A percentile compares a stretch with the other conserved stretches of the same genome.
Conservation (phyloP, 352 stramenopile genomes). For the Globisporangium rhizosaccharum region DNA sequence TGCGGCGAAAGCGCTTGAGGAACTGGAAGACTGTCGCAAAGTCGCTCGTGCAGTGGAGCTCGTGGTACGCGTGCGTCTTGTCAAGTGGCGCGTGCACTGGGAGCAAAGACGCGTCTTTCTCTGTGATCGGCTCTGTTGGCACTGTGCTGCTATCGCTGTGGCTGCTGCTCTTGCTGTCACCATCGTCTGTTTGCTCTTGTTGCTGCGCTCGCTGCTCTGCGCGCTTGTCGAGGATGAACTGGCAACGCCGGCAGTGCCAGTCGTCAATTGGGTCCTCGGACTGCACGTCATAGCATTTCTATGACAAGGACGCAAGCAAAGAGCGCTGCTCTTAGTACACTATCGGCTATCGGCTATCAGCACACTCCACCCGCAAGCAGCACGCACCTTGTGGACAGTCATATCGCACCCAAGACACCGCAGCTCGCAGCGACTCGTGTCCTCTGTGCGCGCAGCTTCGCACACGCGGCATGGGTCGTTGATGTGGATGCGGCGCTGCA, state of each 20-base stretch:
- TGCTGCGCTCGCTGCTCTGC: slow-evolving; percentile 7
- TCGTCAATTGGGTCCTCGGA: slow-evolving; percentile 30
- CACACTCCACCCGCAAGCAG: not conserved
- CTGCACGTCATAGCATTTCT: slow-evolving; percentile 57
- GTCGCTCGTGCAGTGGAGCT: slow-evolving; percentile 37
- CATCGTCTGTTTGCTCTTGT: not conserved
- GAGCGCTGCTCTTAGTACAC: not conserved
- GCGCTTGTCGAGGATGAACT: slow-evolving; percentile 37
- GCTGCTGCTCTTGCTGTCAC: slow-evolving; percentile 1
- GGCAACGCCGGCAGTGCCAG: slow-evolving; percentile 57
- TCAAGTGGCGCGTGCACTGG: slow-evolving; percentile 30
- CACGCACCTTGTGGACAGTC: slow-evolving; percentile 56
- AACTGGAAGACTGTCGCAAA: slow-evolving; percentile 64
- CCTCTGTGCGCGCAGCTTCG: slow-evolving; percentile 44
- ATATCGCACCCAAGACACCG: slow-evolving; percentile 59
- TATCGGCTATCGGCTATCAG: no score
- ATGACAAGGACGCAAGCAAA: not conserved
- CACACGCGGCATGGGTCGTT: slow-evolving; percentile 66
- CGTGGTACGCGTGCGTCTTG: slow-evolving; percentile 22
- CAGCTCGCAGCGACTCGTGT: slow-evolving; percentile 43
- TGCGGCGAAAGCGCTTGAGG: slow-evolving; percentile 53
- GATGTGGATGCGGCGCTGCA: slow-evolving; percentile 67
- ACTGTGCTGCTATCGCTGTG: slow-evolving; percentile 3
- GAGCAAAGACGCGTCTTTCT: slow-evolving; percentile 16
- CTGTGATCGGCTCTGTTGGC: not conserved